Evolutionary conservation across 805 yeast genomes (phyloP).

Genomic region (Wickerhamiella occidentalis): DNA sequence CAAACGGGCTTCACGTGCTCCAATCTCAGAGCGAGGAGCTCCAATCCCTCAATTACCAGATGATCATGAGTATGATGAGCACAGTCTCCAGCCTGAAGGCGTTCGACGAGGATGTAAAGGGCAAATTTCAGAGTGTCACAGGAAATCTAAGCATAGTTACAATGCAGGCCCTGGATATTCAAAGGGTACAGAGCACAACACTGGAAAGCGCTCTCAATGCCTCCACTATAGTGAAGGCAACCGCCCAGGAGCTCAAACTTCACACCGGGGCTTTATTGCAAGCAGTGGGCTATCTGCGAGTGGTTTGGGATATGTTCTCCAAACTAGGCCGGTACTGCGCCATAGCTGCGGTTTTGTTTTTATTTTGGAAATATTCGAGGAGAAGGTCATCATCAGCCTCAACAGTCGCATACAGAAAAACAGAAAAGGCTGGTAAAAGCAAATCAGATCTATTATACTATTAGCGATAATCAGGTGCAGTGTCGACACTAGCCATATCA

Average conservation of each 20-base stretch:
- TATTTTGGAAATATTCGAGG: background rate
- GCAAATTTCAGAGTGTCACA: background rate
- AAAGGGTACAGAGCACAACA: background rate
- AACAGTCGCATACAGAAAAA: background rate
- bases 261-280: background rate
- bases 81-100: background rate
- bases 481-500: constrained; percentile 35
- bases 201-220: constrained; percentile 3
- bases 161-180: background rate
- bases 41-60: background rate
- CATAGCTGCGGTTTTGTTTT: too few relatives aligned
- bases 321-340: background rate
- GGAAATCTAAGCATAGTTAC: background rate
- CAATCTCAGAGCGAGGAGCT: background rate
- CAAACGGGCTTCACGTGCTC: background rate
- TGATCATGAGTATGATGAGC: background rate
- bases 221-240: background rate
- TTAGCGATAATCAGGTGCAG: constrained; percentile 58
- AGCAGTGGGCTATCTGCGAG: background rate
- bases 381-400: background rate
- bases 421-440: background rate
- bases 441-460: background rate
- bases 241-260: constrained; percentile 1
- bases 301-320: background rate
- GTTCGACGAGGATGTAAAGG: background rate